Evolutionary conservation across 2,329 filamentous ascomycete genomes (phyloP).

Genomic region (Pseudovirgaria hyperparasitica): DNA sequence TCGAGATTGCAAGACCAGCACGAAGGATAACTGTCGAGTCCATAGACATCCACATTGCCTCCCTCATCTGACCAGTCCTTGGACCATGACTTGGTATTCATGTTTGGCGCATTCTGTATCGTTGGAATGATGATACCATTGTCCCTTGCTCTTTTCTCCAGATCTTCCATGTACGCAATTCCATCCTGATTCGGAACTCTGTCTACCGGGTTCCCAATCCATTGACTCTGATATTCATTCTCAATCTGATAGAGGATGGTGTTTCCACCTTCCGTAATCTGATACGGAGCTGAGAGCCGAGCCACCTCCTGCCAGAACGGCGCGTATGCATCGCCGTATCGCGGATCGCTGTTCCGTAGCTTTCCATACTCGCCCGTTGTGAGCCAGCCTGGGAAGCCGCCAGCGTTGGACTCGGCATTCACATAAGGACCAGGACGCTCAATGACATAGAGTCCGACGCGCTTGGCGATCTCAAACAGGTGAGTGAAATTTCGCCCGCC

Average conservation of each 20-base stretch:
- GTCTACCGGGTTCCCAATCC: constrained; percentile 16
- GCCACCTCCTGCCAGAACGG: constrained; percentile 41
- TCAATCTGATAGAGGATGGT: constrained; percentile 46
- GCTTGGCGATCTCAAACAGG: constrained; percentile 40
- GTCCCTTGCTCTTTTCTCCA: constrained; percentile 40
- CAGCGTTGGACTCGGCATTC: constrained; percentile 50
- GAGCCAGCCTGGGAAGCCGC: constrained; percentile 50
- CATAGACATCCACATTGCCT: constrained; percentile 43
- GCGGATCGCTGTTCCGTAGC: constrained; percentile 39
- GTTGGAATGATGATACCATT: constrained; percentile 47
- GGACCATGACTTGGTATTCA: constrained; percentile 46
- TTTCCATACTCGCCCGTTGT: constrained; percentile 47
- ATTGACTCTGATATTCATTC: constrained; percentile 39
- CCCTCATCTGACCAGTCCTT: constrained; percentile 42
- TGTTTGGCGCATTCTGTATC: constrained; percentile 47
- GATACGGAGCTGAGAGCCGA: constrained; percentile 37
- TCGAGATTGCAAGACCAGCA: constrained; percentile 53
- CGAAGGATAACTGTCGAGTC: constrained; percentile 39
- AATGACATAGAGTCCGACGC: constrained; percentile 43
- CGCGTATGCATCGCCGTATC: constrained; percentile 41
- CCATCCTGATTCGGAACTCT: constrained; percentile 37
- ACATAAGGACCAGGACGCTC: constrained; percentile 48
- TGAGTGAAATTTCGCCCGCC: constrained; percentile 41
- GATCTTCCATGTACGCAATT: constrained; percentile 44
- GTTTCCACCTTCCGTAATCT: constrained; percentile 45